A percentile compares a stretch with the other conserved stretches of the same genome.
Evolutionary conservation across 106 monocot genomes (phyloP).

Genomic region (Platanthera guangdongensis): DNA sequence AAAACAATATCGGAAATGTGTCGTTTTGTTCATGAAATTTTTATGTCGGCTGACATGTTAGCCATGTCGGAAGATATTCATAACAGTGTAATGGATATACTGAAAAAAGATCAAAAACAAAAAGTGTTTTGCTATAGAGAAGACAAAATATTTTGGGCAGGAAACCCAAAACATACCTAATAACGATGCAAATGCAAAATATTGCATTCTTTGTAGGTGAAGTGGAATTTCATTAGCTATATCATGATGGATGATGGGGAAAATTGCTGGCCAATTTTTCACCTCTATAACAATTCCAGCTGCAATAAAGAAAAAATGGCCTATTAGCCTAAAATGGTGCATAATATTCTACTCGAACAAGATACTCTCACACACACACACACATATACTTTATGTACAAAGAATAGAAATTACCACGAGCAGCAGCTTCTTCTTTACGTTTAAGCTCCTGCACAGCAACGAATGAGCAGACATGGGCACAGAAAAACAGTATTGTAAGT

Average conservation of each 20-base stretch:
- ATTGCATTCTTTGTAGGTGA: slow-evolving; percentile 61
- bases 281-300: slow-evolving; percentile 66
- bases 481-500: background rate
- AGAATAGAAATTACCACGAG: slow-evolving; percentile 25
- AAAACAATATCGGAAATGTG: no score
- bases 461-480: slow-evolving; percentile 3
- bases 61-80: no score
- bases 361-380: background rate
- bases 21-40: no score
- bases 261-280: slow-evolving; percentile 72
- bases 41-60: no score
- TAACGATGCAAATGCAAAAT: slow-evolving; percentile 70
- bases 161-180: slow-evolving; percentile 33
- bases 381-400: background rate
- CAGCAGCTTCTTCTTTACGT: slow-evolving; percentile 49
- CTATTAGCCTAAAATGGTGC: background rate
- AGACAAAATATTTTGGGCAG: background rate
- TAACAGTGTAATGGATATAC: background rate
- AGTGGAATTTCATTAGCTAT: slow-evolving; percentile 66
- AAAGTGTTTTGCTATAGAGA: slow-evolving; percentile 4
- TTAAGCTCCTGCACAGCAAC: slow-evolving; percentile 33
- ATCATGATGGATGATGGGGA: slow-evolving; percentile 77
- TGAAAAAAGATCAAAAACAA: background rate
- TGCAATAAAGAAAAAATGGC: slow-evolving; percentile 14
- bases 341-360: background rate